Conservation (phyloP, 805 yeast genomes). For the Teunomyces funiuensis region DNA sequence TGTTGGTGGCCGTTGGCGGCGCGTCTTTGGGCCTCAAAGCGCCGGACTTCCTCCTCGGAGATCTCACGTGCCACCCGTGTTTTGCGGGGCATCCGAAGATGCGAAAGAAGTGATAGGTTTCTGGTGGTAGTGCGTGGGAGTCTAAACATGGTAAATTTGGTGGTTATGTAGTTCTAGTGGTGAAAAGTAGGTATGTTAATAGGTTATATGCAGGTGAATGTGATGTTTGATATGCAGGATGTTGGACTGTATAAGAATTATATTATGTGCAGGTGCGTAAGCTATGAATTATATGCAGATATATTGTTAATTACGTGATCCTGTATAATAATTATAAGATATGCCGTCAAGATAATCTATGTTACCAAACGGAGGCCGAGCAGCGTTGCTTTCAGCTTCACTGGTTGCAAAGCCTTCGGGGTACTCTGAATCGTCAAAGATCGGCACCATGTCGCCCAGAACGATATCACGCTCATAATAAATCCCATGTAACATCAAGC, state of each 20-base stretch:
- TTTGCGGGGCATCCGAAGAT: background rate
- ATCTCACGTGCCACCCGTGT: constrained; percentile 31
- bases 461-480: constrained; percentile 21
- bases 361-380: no score
- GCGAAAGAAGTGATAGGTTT: background rate
- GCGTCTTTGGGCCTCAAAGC: constrained; percentile 13
- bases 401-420: constrained; percentile 23
- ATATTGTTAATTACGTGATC: no score
- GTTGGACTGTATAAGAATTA: no score
- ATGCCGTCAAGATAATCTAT: no score
- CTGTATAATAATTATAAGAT: no score
- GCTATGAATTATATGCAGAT: no score
- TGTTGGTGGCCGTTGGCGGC: constrained; percentile 11
- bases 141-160: background rate
- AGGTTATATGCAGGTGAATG: no score
- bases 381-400: constrained; percentile 1
- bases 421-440: constrained; percentile 28
- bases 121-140: background rate
- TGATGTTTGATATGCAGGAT: no score
- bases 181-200: no score
- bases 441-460: constrained; percentile 18
- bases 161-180: no score
- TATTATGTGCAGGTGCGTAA: no score
- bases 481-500: constrained; percentile 36
- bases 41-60: constrained; percentile 34